Conservation (phyloP, 129 eudicot species). For the Smallanthus sonchifolius region DNA sequence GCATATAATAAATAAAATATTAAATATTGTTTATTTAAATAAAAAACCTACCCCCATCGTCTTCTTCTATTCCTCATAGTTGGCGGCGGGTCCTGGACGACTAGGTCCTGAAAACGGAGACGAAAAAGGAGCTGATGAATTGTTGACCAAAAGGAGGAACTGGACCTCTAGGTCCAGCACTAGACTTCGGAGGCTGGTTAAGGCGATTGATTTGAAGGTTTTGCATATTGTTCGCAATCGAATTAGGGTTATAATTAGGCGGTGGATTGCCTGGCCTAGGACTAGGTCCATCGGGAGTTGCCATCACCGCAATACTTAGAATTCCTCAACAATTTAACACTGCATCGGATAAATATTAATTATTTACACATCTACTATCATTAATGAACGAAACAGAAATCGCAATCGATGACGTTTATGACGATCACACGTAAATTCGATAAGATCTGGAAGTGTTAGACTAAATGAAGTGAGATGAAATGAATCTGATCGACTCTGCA, state of each 20-base stretch:
- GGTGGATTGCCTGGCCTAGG: conserved; percentile 52
- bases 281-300: conserved; percentile 69
- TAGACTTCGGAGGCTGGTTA: conserved; percentile 37
- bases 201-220: conserved; percentile 67
- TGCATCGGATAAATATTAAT: conserved; percentile 20
- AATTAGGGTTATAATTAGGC: conserved; percentile 62
- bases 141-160: conserved; percentile 68
- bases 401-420: conserved; percentile 9
- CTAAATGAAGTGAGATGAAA: conserved; percentile 9
- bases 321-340: conserved; percentile 19
- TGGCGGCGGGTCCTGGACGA: conserved; percentile 74
- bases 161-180: conserved; percentile 44
- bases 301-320: conserved; percentile 34
- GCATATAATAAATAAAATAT: too few species aligned
- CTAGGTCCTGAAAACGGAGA: conserved; percentile 34
- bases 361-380: conserved; percentile 11
- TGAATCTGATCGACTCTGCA: conserved; percentile 10
- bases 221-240: conserved; percentile 60
- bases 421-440: conserved; percentile 15
- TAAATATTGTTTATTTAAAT: too few species aligned
- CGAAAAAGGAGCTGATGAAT: conserved; percentile 27
- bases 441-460: conserved; percentile 24
- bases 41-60: too few species aligned
- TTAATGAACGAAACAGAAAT: not conserved
- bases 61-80: too few species aligned